Base-by-base conservation (phyloP, 352 stramenopile genomes). In the Globisporangium acanthophoron region DNA sequence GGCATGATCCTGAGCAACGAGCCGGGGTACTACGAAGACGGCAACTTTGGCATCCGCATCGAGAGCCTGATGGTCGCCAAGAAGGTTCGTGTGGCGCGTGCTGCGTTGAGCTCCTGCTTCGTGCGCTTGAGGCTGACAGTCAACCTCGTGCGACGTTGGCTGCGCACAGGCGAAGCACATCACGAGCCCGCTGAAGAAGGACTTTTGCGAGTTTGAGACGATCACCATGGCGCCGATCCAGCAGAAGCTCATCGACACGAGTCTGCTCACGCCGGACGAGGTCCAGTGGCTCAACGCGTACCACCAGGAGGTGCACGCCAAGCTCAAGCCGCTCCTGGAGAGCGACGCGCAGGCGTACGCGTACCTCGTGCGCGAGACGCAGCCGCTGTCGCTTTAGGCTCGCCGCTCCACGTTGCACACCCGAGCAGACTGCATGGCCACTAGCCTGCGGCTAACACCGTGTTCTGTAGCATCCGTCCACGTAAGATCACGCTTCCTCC, bases 1-100 rank as follows among this genome's bases (percentile, higher is more conserved):
- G 96, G 97, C 21, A 99, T 99, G 98, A 91, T 98, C 41, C 80
- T 99, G 39, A 98, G 88, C 57, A 99, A 99, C 68, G 98, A 95
- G 65, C 98, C 98, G 40, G 98, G 98, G 4, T 99, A 99, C 71
- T 99, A 99, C 65, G 91, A 98, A 63, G 84, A 97, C 62, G 96
- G 96, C 43, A 86, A 96, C 46, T 99, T 99, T 79, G 97, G 98
- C 39, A 98, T 99, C 64, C 94, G 98, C 56, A 99, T 99, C 59
- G 98, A 99, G 71, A 99, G 98, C 64, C 74, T 99, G 18, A 76
- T 99, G 62, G 85, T 98, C 62, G 92, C 91, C 56, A 87, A 96
- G 65, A 92, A 97, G 70, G 92, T 94, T 21, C 66, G 80, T 56
- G n/a, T 8, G 5, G 9, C 27, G 16, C 18, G 18, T 20, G 48